Percentiles rank a stretch among this genome's conserved stretches.
These are phyloP conservation scores for Talaromyces sp. DNA, from an alignment of 2,329 filamentous ascomycete genomes.

Conservation along the genomic window DNA sequence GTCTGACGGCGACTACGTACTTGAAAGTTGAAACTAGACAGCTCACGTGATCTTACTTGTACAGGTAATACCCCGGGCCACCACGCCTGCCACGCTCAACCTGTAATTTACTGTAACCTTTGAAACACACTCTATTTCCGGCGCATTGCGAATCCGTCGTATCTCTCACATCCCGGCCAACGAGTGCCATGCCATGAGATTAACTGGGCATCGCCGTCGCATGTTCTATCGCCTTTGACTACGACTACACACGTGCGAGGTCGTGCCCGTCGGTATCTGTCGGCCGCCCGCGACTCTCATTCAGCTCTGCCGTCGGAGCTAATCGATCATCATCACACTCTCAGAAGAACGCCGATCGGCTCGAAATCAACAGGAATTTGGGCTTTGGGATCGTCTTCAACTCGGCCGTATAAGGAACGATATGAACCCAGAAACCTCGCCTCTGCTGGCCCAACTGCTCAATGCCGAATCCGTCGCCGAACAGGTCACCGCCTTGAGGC, in stretches of 20 bases:
- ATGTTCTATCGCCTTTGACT: background rate
- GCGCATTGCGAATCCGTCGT: background rate
- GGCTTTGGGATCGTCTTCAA: background rate
- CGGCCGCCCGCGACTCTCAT: background rate
- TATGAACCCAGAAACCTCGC: slow-evolving; percentile 52
- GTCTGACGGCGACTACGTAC: too few species aligned
- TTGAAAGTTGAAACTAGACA: background rate
- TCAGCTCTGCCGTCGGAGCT: background rate
- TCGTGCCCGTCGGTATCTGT: background rate
- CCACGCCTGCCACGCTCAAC: background rate
- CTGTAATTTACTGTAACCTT: background rate
- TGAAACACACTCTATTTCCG: background rate
- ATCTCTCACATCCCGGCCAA: background rate
- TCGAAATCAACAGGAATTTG: background rate
- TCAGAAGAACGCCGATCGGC: background rate
- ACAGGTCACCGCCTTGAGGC: slow-evolving; percentile 55
- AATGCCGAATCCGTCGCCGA: slow-evolving; percentile 42
- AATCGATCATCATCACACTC: background rate
- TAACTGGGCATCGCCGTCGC: background rate
- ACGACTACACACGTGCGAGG: background rate
- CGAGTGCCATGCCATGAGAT: background rate
- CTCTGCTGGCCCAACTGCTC: slow-evolving; percentile 53
- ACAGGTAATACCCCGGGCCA: background rate
- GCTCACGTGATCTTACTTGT: background rate
- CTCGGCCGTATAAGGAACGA: slow-evolving; percentile 13